phyloP scores from a whole-genome alignment of 169 alveolate genomes.

The Cryptosporidium parvum region DNA sequence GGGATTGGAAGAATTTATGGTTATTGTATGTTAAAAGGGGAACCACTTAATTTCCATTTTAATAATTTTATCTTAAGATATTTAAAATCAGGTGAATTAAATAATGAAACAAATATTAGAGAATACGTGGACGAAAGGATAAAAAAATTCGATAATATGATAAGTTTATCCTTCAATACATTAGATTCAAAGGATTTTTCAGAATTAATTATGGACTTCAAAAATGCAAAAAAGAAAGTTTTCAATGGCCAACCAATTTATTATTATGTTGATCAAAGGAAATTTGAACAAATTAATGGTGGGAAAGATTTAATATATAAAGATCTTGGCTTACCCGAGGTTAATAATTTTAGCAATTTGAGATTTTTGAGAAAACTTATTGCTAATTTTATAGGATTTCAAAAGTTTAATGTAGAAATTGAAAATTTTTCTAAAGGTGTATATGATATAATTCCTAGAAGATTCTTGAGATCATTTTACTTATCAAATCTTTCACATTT shows the following conservation, averaged over 20 bases:
- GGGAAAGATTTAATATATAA: not conserved
- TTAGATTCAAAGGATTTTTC: conserved; percentile 11
- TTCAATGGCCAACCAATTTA: conserved; percentile 7
- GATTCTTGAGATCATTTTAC: conserved; percentile 35
- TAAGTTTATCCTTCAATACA: not conserved
- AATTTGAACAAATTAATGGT: not conserved
- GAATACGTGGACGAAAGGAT: conserved; percentile 17
- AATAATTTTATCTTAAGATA: conserved; percentile 32
- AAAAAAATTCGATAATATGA: conserved; percentile 11
- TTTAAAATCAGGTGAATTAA: conserved; percentile 8
- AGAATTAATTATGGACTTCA: conserved; percentile 10
- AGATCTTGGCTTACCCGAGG: not conserved
- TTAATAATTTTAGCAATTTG: conserved; percentile 17
- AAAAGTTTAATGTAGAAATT: conserved; percentile 5
- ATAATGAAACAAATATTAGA: conserved; percentile 14
- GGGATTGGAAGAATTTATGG: conserved; percentile 66
- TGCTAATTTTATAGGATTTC: conserved; percentile 1
- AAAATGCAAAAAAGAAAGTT: conserved; percentile 38
- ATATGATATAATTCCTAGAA: conserved; percentile 55
- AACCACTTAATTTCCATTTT: conserved; percentile 45
- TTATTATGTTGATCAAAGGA: conserved; percentile 14
- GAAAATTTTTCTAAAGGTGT: conserved; percentile 38
- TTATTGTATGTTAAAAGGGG: conserved; percentile 45
- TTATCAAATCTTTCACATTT: not conserved
- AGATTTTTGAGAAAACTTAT: conserved; percentile 26